A percentile compares a stretch with the other conserved stretches of the same genome.
Conservation (phyloP, 192 early-diverging fungal genomes). For the Mortierella antarctica region DNA sequence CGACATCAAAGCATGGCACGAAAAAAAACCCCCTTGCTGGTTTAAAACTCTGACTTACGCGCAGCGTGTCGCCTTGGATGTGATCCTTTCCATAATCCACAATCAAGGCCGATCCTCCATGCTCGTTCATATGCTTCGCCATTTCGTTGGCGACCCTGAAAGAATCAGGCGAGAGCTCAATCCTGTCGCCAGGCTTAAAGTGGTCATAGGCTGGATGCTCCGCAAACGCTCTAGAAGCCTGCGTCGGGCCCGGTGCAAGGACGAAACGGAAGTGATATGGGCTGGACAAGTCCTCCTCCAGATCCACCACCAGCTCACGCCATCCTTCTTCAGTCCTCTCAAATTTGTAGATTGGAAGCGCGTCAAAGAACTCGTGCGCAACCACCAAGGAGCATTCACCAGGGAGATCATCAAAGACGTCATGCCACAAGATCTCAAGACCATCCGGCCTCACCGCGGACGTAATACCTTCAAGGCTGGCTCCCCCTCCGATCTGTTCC, state of each 20-base stretch:
- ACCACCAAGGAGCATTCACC: conserved; percentile 77
- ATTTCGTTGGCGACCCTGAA: conserved; percentile 73
- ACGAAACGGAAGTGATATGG: conserved; percentile 83
- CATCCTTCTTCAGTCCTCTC: conserved; percentile 82
- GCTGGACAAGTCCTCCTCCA: conserved; percentile 75
- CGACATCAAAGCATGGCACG: neutral
- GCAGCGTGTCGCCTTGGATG: conserved; percentile 79
- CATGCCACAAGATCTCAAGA: conserved; percentile 73
- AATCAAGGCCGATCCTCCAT: conserved; percentile 79
- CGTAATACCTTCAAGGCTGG: conserved; percentile 32
- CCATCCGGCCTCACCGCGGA: conserved; percentile 51
- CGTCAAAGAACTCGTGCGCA: conserved; percentile 99
- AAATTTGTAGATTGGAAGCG: conserved; percentile 90
- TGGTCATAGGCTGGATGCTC: conserved; percentile 55
- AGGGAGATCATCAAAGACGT: conserved; percentile 71
- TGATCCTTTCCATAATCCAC: conserved; percentile 93
- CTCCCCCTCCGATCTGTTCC: conserved; percentile 37
- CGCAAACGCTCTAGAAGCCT: conserved; percentile 58
- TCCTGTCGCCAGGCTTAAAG: conserved; percentile 76
- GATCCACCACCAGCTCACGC: conserved; percentile 90
- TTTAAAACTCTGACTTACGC: conserved; percentile 58
- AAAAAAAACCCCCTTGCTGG: conserved; percentile 1
- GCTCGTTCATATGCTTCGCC: conserved; percentile 71
- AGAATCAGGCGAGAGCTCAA: conserved; percentile 90
- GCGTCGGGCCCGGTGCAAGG: conserved; percentile 70